A percentile compares a stretch with the other conserved stretches of the same genome.
These are phyloP conservation scores for Mycena kentingensis DNA, from an alignment of 768 basidiomycete genomes.

Conservation along the genomic window DNA sequence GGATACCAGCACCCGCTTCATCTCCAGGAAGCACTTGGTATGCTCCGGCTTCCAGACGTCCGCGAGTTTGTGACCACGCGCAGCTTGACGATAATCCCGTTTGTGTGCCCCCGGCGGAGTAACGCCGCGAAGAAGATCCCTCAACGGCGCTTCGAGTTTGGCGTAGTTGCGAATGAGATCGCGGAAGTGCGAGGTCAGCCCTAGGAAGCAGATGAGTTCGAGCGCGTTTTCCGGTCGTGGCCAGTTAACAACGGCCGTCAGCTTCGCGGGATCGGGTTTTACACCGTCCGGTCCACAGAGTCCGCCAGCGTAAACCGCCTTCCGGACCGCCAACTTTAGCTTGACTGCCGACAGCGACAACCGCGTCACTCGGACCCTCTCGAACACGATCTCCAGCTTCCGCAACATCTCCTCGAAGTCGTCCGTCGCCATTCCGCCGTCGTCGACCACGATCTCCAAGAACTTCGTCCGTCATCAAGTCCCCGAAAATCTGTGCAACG, in stretches of 20 bases:
- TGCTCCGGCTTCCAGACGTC: conserved; percentile 26
- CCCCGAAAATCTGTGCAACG: not conserved
- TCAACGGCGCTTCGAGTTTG: not conserved
- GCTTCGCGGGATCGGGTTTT: conserved; percentile 12
- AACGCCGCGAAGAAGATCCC: conserved; percentile 1
- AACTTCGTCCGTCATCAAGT: conserved; percentile 7
- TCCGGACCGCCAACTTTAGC: conserved; percentile 34
- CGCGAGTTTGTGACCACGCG: conserved; percentile 5
- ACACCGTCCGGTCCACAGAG: conserved; percentile 35
- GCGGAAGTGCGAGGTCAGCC: conserved; percentile 14
- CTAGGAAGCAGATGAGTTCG: conserved; percentile 6
- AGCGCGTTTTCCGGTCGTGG: conserved; percentile 1
- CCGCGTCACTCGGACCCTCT: conserved; percentile 25
- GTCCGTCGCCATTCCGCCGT: conserved; percentile 34
- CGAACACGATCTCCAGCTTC: conserved; percentile 31
- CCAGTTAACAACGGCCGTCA: conserved; percentile 14
- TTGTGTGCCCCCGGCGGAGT: not conserved
- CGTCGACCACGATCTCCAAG: conserved; percentile 40
- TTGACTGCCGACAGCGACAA: conserved; percentile 41
- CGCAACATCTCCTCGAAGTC: conserved; percentile 30
- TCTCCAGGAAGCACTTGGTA: conserved; percentile 26
- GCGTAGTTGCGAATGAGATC: conserved; percentile 10
- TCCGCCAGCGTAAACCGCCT: conserved; percentile 38
- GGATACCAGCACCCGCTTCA: conserved; percentile 29
- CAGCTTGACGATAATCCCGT: no score